Evolutionary conservation across 768 basidiomycete genomes (phyloP).

Genomic region (Terana coerulea): DNA sequence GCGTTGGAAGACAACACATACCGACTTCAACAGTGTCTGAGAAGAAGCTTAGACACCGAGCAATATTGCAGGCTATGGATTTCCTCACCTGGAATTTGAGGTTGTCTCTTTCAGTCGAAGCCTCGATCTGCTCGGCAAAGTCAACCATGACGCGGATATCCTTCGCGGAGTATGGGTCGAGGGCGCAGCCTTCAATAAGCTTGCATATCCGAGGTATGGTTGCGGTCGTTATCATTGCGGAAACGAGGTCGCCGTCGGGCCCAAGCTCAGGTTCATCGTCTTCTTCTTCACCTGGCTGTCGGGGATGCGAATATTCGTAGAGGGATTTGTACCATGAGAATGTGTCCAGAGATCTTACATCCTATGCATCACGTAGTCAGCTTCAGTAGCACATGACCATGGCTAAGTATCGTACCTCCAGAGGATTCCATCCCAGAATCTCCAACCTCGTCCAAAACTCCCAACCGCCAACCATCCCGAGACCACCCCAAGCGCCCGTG

Average conservation of each 20-base stretch:
- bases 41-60: background rate
- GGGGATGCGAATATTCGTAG: slow-evolving; percentile 69
- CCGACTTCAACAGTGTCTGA: slow-evolving; percentile 57
- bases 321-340: slow-evolving; percentile 83
- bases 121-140: slow-evolving; percentile 77
- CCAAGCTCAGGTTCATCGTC: slow-evolving; percentile 56
- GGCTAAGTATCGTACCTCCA: slow-evolving; percentile 50
- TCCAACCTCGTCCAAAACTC: slow-evolving; percentile 93
- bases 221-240: slow-evolving; percentile 83
- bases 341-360: slow-evolving; percentile 57
- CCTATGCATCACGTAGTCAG: slow-evolving; percentile 29
- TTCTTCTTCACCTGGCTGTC: slow-evolving; percentile 24
- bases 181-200: slow-evolving; percentile 70
- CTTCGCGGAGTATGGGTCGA: slow-evolving; percentile 75
- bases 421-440: slow-evolving; percentile 82
- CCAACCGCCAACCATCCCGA: slow-evolving; percentile 86
- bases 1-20: slow-evolving; percentile 47
- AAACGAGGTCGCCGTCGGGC: slow-evolving; percentile 83
- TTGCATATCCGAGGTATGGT: slow-evolving; percentile 73
- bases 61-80: too few species aligned
- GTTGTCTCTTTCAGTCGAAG: slow-evolving; percentile 60
- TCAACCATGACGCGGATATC: slow-evolving; percentile 65
- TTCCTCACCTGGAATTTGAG: slow-evolving; percentile 58
- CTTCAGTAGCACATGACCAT: background rate
- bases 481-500: slow-evolving; percentile 82